Conservation (phyloP, 441 rosid species). For the Populus hybrid region DNA sequence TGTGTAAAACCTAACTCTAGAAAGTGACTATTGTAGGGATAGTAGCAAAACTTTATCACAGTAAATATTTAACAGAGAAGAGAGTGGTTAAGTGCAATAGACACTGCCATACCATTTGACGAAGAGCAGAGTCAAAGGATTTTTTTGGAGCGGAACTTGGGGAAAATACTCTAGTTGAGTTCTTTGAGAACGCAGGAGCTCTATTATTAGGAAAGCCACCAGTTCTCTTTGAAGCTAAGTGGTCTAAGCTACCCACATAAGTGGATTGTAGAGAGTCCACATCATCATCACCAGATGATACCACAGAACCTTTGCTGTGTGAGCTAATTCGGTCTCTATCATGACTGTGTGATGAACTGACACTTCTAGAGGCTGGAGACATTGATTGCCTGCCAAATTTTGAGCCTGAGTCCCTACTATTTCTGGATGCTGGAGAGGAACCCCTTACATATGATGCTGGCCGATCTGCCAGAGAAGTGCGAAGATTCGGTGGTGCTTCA, state of each 20-base stretch:
- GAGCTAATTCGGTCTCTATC: constrained; percentile 86
- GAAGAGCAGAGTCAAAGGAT: constrained; percentile 73
- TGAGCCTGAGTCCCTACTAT: constrained; percentile 61
- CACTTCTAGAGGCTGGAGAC: constrained; percentile 96
- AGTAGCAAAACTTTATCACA: not conserved
- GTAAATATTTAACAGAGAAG: not conserved
- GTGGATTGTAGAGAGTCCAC: constrained; percentile 64
- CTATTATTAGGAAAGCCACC: no score
- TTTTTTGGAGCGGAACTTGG: constrained; percentile 89
- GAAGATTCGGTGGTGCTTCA: constrained; percentile 97
- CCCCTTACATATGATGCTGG: constrained; percentile 95
- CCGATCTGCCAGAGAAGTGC: constrained; percentile 94
- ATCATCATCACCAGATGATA: constrained; percentile 96
- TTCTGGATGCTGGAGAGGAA: constrained; percentile 95
- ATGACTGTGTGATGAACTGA: constrained; percentile 81
- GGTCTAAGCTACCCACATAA: constrained; percentile 53
- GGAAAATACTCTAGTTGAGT: constrained; percentile 48
- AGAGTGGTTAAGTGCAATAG: not conserved
- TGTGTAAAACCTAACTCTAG: not conserved
- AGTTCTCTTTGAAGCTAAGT: constrained; percentile 51
- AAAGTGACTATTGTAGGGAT: not conserved
- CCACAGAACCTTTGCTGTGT: constrained; percentile 86
- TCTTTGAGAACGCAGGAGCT: constrained; percentile 70
- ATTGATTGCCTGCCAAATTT: constrained; percentile 78
- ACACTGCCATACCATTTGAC: constrained; percentile 67